Evolutionary conservation across 1,284 basidiomycete genomes (phyloP).

Genomic region (Xerocomus nothofagi): DNA sequence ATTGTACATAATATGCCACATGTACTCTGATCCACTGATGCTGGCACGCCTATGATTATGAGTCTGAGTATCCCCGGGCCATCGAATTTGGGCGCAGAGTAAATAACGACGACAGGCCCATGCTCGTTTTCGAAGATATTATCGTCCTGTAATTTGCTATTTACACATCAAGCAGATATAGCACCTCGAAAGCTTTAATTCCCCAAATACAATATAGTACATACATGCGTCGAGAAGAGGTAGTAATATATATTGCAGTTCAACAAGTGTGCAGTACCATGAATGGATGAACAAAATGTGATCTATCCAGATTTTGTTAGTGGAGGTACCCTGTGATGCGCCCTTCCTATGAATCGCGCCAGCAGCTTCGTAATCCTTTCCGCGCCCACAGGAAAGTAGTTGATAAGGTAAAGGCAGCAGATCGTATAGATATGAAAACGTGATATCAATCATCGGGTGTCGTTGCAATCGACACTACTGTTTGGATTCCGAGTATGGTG

Average conservation of each 20-base stretch:
- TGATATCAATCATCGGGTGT: slow-evolving; percentile 2
- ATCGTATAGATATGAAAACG: slow-evolving; percentile 26
- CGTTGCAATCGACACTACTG: slow-evolving; percentile 11
- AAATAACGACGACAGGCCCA: no score
- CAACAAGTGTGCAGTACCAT: slow-evolving; percentile 21
- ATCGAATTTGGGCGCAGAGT: no score
- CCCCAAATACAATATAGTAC: neutral
- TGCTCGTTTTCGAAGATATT: no score
- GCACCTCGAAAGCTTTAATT: no score
- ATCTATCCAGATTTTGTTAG: slow-evolving; percentile 16
- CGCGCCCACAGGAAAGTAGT: slow-evolving; percentile 8
- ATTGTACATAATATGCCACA: no score
- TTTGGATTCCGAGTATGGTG: slow-evolving; percentile 33
- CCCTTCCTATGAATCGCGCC: neutral
- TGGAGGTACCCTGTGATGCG: neutral
- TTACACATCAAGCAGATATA: no score
- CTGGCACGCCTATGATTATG: no score
- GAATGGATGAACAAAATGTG: slow-evolving; percentile 17
- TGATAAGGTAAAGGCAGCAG: slow-evolving; percentile 27
- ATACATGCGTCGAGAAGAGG: neutral
- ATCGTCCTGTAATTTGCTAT: no score
- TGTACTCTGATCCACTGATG: no score
- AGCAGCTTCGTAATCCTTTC: neutral
- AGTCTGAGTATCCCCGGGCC: no score
- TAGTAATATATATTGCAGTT: slow-evolving; percentile 6